Base-by-base conservation (phyloP, 768 basidiomycete species). In the Xanthoconium stramineum region DNA sequence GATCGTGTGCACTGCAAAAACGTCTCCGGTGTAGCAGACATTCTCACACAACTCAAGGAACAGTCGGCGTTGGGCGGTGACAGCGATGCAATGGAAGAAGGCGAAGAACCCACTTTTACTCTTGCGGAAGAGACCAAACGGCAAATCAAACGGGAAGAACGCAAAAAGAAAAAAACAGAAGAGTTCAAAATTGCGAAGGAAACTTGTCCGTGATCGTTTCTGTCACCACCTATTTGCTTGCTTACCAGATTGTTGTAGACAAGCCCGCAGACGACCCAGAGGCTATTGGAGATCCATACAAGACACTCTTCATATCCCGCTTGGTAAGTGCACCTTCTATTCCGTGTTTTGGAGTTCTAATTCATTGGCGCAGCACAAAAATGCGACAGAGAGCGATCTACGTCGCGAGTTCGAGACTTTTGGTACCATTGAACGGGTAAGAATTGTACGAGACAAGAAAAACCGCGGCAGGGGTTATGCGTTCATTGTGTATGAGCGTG, bases 401-500 rank as follows among this genome's bases (percentile, higher is more conserved):
- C 84, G 93, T 47, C 86, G 94, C 57, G 97, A 98, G 70, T 99
- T 99, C 61, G 95, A 98, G 69, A 84, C 86, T 29, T 98, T 91
- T 70, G 97, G 97, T 20, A 88, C 89, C 10, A 93, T 99, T 62
- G 97, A 98, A 76, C 84, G 91, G 56, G 88, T 98, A 61, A 83
- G 94, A 58, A 91, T 99, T 52, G 95, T 98, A 12, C 84, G 88
- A 35, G 92, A 97, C 79, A 85, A 89, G 72, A 94, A 94, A 67
- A 83, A 81, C 48, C 89, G 92, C 55, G 84, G 89, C 67, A 79
- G 89, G 60, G 94, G 94, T 14, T 98, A 98, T 71, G 96, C 96
- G 20, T 99, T 99, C 74, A 81, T 99, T 60, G 94, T 99, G 17
- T 99, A 93, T 62, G 97, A 99, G 70, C 85, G 97, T 32, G 97